Conservation (phyloP, 768 basidiomycete genomes). For the Hericium rajendrae region DNA sequence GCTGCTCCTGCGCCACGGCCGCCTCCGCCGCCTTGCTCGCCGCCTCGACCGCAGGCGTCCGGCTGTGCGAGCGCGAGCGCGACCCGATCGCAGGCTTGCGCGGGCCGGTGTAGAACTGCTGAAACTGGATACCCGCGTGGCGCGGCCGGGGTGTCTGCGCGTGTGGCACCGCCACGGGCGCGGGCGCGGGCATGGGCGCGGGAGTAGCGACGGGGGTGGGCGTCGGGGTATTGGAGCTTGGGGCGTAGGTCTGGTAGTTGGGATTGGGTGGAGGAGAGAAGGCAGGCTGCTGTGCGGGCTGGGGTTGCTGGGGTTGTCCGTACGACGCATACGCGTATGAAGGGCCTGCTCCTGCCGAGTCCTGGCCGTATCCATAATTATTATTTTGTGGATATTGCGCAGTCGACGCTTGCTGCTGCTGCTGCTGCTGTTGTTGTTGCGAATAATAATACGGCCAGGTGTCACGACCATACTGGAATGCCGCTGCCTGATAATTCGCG, state of each 20-base stretch:
- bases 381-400: neutral
- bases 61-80: neutral
- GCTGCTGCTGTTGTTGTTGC: neutral
- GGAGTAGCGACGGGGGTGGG: neutral
- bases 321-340: neutral
- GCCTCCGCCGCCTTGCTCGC: too few species aligned
- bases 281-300: neutral
- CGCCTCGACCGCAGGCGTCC: neutral
- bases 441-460: neutral
- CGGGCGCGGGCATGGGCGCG: neutral
- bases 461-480: neutral
- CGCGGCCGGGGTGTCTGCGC: neutral
- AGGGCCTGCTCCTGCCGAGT: neutral
- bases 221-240: neutral
- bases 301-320: neutral
- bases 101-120: conserved; percentile 8
- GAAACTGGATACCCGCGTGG: conserved; percentile 6
- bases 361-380: neutral
- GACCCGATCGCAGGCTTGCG: neutral
- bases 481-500: neutral
- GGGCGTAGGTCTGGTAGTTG: neutral
- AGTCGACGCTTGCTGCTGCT: neutral
- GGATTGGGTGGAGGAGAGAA: neutral
- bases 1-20: too few species aligned
- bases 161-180: neutral